Percentiles rank a stretch among this genome's conserved stretches.
Evolutionary conservation across 768 basidiomycete species (phyloP).

Genomic region (Amanita rimosa): DNA sequence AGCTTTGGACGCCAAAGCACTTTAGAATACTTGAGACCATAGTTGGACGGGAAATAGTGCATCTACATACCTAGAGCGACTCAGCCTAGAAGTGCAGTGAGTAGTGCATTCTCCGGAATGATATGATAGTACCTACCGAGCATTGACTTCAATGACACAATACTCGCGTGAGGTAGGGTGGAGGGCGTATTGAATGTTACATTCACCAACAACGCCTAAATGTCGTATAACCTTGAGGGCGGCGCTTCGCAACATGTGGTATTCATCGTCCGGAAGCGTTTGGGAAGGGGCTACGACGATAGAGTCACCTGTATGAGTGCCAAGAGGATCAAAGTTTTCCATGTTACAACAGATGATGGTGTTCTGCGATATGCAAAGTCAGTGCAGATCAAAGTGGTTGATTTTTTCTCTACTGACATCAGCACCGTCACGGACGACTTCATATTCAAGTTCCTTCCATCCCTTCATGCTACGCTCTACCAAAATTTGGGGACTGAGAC

Average conservation of each 20-base stretch:
- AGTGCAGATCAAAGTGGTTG: constrained; percentile 1
- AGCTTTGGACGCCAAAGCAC: constrained; percentile 95
- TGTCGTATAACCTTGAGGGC: constrained; percentile 94
- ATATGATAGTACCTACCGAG: constrained; percentile 42
- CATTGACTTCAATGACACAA: constrained; percentile 97
- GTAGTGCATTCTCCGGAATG: constrained; percentile 2
- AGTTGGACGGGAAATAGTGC: neutral
- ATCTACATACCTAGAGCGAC: constrained; percentile 60
- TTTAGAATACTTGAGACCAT: constrained; percentile 16
- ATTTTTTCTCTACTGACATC: constrained; percentile 54
- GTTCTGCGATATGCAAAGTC: constrained; percentile 43
- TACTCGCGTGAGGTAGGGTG: constrained; percentile 91
- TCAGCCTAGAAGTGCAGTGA: constrained; percentile 30
- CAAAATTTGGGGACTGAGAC: constrained; percentile 88
- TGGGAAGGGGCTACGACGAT: constrained; percentile 99
- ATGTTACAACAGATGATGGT: constrained; percentile 99
- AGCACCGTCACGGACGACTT: constrained; percentile 95
- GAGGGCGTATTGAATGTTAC: constrained; percentile 97
- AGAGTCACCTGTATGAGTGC: constrained; percentile 98
- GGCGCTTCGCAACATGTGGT: constrained; percentile 97
- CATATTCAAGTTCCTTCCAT: constrained; percentile 99
- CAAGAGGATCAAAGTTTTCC: constrained; percentile 99
- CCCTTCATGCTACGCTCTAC: constrained; percentile 99
- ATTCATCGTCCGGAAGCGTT: constrained; percentile 94
- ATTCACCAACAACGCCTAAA: constrained; percentile 87